Percentiles rank a stretch among this genome's conserved stretches.
Evolutionary conservation across 306 rosid genomes (phyloP).

Genomic region (Inga oerstediana): DNA sequence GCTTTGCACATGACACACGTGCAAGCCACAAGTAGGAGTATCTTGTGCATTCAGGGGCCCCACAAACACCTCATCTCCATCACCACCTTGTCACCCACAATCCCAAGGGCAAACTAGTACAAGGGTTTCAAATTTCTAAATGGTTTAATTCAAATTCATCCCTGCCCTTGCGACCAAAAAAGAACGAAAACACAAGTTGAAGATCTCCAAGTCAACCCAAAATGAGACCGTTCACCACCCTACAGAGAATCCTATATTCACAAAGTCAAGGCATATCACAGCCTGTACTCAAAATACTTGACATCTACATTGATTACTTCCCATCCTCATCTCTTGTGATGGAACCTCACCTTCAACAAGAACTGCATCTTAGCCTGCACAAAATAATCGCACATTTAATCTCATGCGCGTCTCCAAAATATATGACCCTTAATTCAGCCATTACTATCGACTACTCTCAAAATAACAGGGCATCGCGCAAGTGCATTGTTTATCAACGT

Average conservation of each 20-base stretch:
- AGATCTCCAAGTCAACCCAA: constrained; percentile 63
- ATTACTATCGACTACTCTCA: background rate
- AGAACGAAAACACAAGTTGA: constrained; percentile 33
- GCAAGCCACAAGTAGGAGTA: constrained; percentile 25
- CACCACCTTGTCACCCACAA: background rate
- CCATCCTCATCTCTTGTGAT: constrained; percentile 70
- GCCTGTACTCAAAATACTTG: constrained; percentile 19
- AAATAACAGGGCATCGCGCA: background rate
- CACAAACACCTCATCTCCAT: constrained; percentile 5
- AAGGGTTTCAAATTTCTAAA: background rate
- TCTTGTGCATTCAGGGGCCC: background rate
- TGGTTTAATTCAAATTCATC: constrained; percentile 28
- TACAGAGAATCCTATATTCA: constrained; percentile 29
- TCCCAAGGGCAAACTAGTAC: background rate
- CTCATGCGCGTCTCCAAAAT: constrained; percentile 5
- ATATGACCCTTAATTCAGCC: constrained; percentile 5
- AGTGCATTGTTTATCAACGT: constrained; percentile 11
- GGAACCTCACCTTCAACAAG: constrained; percentile 91
- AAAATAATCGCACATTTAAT: constrained; percentile 31
- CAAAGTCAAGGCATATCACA: constrained; percentile 37
- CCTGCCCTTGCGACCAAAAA: constrained; percentile 25
- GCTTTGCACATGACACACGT: constrained; percentile 46
- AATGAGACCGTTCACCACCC: constrained; percentile 53
- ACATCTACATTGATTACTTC: constrained; percentile 19
- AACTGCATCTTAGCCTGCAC: constrained; percentile 92